Evolutionary conservation across 2,329 filamentous ascomycete species (phyloP).

Genomic region (Penicillium polonicum): DNA sequence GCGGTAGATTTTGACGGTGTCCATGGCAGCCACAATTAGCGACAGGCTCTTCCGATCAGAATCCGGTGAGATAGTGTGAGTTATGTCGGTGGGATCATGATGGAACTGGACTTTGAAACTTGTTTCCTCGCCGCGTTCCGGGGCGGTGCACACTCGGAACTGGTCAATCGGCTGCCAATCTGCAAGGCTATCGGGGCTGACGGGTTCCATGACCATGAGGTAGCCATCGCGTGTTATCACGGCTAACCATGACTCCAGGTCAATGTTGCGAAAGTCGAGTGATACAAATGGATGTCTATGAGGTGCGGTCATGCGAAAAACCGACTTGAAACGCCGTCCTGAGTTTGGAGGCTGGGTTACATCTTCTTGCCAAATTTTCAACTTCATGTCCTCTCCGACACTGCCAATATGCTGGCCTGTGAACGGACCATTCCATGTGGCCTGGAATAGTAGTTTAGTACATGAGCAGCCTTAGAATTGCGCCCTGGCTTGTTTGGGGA

Average conservation of each 20-base stretch:
- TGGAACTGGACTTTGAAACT: conserved; percentile 86
- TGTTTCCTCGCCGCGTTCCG: conserved; percentile 77
- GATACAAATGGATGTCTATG: conserved; percentile 71
- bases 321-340: conserved; percentile 75
- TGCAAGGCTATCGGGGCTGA: conserved; percentile 75
- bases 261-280: conserved; percentile 82
- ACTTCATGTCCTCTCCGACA: conserved; percentile 83
- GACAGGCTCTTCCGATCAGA: conserved; percentile 75
- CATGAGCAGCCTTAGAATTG: conserved; percentile 12
- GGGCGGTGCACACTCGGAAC: conserved; percentile 69
- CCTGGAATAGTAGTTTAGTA: conserved; percentile 49
- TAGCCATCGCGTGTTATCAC: conserved; percentile 80
- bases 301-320: conserved; percentile 61
- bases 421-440: conserved; percentile 90
- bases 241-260: conserved; percentile 79
- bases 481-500: conserved; percentile 25
- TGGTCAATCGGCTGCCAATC: conserved; percentile 75
- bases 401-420: conserved; percentile 86
- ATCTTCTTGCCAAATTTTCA: conserved; percentile 92
- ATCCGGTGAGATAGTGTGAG: conserved; percentile 75
- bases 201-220: conserved; percentile 78
- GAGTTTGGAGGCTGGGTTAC: conserved; percentile 70
- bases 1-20: conserved; percentile 77
- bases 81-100: conserved; percentile 71
- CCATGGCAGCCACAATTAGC: conserved; percentile 83